Conservation (phyloP, 257 asterid species). For the Oldenlandia corymbosa region DNA sequence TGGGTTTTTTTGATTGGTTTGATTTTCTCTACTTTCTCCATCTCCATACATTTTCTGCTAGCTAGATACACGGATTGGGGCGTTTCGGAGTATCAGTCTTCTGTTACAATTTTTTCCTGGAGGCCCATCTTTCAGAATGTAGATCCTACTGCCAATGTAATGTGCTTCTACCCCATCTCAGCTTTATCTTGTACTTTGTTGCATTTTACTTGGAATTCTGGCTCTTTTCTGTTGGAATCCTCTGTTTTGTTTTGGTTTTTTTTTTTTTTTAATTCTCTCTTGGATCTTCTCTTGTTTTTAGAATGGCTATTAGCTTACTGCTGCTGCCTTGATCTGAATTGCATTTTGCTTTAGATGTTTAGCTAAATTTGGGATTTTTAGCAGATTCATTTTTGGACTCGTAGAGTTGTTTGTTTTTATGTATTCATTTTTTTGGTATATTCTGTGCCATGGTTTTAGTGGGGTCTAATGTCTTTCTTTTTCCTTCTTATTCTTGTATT, state of each 20-base stretch:
- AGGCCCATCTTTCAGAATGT: constrained; percentile 68
- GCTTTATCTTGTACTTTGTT: constrained; percentile 15
- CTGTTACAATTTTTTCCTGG: constrained; percentile 88
- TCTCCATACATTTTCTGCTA: constrained; percentile 76
- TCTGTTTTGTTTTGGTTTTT: not conserved
- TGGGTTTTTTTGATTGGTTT: constrained; percentile 81
- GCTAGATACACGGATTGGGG: constrained; percentile 74
- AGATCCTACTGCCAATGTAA: constrained; percentile 53
- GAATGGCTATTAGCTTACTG: too few species aligned
- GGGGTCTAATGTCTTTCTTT: constrained; percentile 11
- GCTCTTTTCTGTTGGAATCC: not conserved
- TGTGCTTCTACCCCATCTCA: constrained; percentile 30
- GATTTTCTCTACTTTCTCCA: constrained; percentile 66
- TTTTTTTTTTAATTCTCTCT: too few species aligned
- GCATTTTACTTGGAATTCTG: not conserved
- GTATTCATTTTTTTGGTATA: not conserved
- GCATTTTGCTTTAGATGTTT: not conserved
- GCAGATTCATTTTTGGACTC: not conserved
- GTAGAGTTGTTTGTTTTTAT: not conserved
- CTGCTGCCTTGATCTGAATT: too few species aligned
- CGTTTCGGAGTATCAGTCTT: constrained; percentile 72
- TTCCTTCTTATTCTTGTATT: not conserved
- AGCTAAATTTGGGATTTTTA: constrained; percentile 2
- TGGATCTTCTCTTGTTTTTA: too few species aligned
- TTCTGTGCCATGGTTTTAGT: constrained; percentile 24